A percentile compares a stretch with the other conserved stretches of the same genome.
These are phyloP conservation scores for Phytophthora sp. DNA, from an alignment of 352 stramenopile genomes.

Conservation along the genomic window DNA sequence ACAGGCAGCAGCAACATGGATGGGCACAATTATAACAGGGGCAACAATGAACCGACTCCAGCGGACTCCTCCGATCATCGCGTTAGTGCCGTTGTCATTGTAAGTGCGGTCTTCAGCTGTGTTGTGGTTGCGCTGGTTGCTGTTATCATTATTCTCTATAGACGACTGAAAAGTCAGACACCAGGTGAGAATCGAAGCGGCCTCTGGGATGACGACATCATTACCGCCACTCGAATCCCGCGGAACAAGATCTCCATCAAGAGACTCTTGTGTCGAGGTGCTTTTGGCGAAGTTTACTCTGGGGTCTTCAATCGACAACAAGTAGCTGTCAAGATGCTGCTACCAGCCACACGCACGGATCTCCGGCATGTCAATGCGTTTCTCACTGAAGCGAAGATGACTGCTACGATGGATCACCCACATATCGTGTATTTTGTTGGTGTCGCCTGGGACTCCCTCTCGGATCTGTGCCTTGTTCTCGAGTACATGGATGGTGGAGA, in stretches of 20 bases:
- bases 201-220: constrained; percentile 37
- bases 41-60: background rate
- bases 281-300: constrained; percentile 45
- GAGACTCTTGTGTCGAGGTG: constrained; percentile 37
- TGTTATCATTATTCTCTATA: constrained; percentile 13
- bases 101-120: constrained; percentile 5
- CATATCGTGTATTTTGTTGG: constrained; percentile 59
- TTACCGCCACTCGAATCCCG: constrained; percentile 34
- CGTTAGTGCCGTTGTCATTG: constrained; percentile 5
- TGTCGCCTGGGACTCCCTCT: constrained; percentile 55
- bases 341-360: constrained; percentile 15
- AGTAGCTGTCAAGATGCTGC: constrained; percentile 54
- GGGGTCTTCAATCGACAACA: constrained; percentile 38
- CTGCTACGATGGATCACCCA: constrained; percentile 49
- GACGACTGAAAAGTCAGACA: constrained; percentile 6
- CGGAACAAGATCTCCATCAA: constrained; percentile 37
- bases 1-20: background rate
- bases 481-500: constrained; percentile 51
- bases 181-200: constrained; percentile 12
- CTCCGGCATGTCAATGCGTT: constrained; percentile 45
- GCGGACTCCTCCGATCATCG: background rate
- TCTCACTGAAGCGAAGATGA: constrained; percentile 51
- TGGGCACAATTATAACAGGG: background rate
- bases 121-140: constrained; percentile 6
- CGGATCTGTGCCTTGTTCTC: constrained; percentile 43